A percentile compares a stretch with the other conserved stretches of the same genome.
phyloP scores from a whole-genome alignment of 1,284 basidiomycete genomes.

The Ceratobasidium papillatum region DNA sequence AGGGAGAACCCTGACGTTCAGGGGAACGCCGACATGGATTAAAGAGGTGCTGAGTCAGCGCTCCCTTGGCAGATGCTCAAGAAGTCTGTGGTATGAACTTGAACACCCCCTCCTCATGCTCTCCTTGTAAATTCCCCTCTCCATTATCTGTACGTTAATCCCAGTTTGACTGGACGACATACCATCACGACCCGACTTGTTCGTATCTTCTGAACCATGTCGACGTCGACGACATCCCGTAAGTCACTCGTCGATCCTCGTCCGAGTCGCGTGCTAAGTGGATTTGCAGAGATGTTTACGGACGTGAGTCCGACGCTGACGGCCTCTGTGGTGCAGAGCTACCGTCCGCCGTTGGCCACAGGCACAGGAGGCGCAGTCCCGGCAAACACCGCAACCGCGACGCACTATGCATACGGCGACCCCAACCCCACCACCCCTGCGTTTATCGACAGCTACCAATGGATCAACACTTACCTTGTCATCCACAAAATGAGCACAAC shows the following conservation, averaged over 20 bases:
- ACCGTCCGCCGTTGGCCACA: conserved; percentile 24
- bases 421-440: conserved; percentile 60
- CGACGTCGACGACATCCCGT: conserved; percentile 12
- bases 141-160: too few relatives aligned
- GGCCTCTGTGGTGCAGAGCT: conserved; percentile 17
- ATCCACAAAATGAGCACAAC: conserved; percentile 62
- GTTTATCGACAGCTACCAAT: conserved; percentile 59
- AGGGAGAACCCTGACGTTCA: not conserved
- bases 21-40: not conserved
- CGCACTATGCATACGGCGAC: conserved; percentile 39
- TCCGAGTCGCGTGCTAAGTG: not conserved
- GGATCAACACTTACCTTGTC: conserved; percentile 65
- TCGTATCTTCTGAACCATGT: conserved; percentile 5
- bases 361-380: conserved; percentile 21
- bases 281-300: conserved; percentile 13
- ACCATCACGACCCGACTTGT: not conserved
- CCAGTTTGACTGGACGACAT: too few relatives aligned
- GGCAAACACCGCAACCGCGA: conserved; percentile 21
- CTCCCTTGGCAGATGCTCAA: not conserved
- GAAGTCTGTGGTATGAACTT: not conserved
- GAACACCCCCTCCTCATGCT: not conserved
- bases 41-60: not conserved
- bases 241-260: not conserved
- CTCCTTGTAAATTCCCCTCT: not conserved
- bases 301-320: conserved; percentile 25